These are phyloP conservation scores for Debaryomyces psychrophilus DNA, from an alignment of 1,139 yeast genomes.

Conservation along the genomic window DNA sequence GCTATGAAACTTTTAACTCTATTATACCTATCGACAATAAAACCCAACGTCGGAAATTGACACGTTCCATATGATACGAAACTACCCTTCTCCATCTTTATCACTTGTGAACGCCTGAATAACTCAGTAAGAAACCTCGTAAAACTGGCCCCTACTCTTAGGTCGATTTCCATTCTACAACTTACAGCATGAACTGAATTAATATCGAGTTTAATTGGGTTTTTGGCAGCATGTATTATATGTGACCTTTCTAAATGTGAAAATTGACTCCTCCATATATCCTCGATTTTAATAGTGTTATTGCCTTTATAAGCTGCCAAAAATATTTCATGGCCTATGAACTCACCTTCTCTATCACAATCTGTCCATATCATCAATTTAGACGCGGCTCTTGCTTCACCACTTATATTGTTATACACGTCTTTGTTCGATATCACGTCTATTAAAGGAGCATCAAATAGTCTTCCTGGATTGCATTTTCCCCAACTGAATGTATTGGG, in stretches of 20 bases:
- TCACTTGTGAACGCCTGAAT: conserved; percentile 34
- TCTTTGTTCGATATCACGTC: conserved; percentile 45
- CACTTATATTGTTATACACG: conserved; percentile 69
- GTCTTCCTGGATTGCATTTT: conserved; percentile 60
- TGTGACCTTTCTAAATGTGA: conserved; percentile 85
- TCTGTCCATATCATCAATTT: conserved; percentile 95
- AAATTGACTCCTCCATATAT: conserved; percentile 75
- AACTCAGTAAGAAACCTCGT: conserved; percentile 72
- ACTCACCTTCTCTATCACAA: conserved; percentile 98
- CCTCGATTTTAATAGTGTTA: conserved; percentile 43
- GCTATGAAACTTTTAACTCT: conserved; percentile 71
- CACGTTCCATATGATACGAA: conserved; percentile 85
- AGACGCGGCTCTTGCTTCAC: conserved; percentile 63
- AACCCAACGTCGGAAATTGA: conserved; percentile 96
- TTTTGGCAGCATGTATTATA: conserved; percentile 70
- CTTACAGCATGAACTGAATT: conserved; percentile 80
- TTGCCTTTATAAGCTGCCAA: conserved; percentile 68
- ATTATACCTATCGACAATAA: conserved; percentile 90
- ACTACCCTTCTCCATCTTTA: conserved; percentile 19
- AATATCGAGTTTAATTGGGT: conserved; percentile 66
- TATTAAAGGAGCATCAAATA: conserved; percentile 68
- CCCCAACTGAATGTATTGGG: conserved; percentile 71
- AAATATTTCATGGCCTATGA: conserved; percentile 85
- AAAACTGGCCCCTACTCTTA: conserved; percentile 87
- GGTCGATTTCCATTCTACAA: conserved; percentile 84